Conservation (phyloP, 805 yeast genomes). For the Sugiyamaella chiloensis region DNA sequence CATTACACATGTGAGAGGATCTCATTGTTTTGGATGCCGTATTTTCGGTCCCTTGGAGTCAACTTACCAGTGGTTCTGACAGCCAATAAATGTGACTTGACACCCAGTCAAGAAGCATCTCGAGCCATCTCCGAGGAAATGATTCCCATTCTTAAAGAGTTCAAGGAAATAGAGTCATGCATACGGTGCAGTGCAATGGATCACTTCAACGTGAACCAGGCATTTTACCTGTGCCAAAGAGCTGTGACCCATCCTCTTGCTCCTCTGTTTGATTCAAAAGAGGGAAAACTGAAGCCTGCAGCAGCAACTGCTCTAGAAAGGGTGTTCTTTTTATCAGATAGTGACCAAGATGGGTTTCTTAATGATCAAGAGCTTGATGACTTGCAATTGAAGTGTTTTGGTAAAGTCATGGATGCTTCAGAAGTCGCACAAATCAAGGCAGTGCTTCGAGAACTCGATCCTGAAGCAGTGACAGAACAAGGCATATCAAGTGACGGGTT, state of each 20-base stretch:
- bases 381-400: conserved; percentile 75
- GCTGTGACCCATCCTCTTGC: conserved; percentile 92
- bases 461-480: conserved; percentile 26
- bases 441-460: conserved; percentile 33
- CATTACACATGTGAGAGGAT: conserved; percentile 93
- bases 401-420: conserved; percentile 45
- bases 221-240: conserved; percentile 88
- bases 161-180: conserved; percentile 91
- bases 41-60: conserved; percentile 88
- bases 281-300: conserved; percentile 72
- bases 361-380: conserved; percentile 65
- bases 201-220: conserved; percentile 84
- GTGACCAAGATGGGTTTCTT: conserved; percentile 83
- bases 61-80: conserved; percentile 89
- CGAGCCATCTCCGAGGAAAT: conserved; percentile 71
- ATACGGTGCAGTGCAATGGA: conserved; percentile 82
- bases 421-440: conserved; percentile 41
- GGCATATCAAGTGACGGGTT: conserved; percentile 79
- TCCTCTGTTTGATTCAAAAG: conserved; percentile 90
- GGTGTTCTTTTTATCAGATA: conserved; percentile 78
- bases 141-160: conserved; percentile 80
- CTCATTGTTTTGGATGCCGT: conserved; percentile 90
- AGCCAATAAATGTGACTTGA: conserved; percentile 70
- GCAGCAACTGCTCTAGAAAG: conserved; percentile 75
- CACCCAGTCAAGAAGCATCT: conserved; percentile 34